Base-by-base conservation (phyloP, 1,139 yeast genomes). In the Wickerhamomyces sp. region DNA sequence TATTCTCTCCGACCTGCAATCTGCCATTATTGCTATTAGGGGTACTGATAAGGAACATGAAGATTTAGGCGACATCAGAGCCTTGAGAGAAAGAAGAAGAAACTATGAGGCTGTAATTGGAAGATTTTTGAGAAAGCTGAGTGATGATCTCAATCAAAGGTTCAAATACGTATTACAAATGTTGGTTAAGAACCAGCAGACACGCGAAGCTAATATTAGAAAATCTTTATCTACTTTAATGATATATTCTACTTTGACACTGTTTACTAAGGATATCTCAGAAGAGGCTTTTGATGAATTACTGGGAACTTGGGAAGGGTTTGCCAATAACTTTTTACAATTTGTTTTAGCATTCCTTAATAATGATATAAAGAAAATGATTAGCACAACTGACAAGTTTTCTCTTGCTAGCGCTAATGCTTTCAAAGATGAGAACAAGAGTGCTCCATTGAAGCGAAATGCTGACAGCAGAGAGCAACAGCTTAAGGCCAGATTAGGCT, bases 61-160 rank as follows among this genome's bases (percentile, higher is more conserved):
- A 32, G 75, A 76, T 44, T 60, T 85, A 45, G 81, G 86, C 34
- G 69, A 76, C 13, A 83, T 88, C 88, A 70, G 70, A 45, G 95
- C 95, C 0, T 66, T 88, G 44, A 74, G 71, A 46, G 92, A 86
- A 54, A 81, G 84, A 55, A 74, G 79, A 41, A 65, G 68, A 14
- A 70, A 69, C 12, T 87, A 83, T 53, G 86, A 82, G 49, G 59
- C 65, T 25, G 81, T 81, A 1, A 72, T 84, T 1, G 52, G 60
- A 1, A 64, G 67, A 7, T 85, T 88, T 53, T 62, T 78, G 31
- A 52, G 58, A 9, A 72, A 75, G 44, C 73, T 82, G 47, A 70
- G 62, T 26, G 49, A 46, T 2, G 80, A 73, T 39, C 56, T 82
- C 35, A 65, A 67, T 35, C 47, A 55, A 28, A 70, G 72, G 51